A percentile compares a stretch with the other conserved stretches of the same genome.
These are phyloP conservation scores for Wickerhamiella cacticola DNA, from an alignment of 805 yeast species.

Conservation along the genomic window DNA sequence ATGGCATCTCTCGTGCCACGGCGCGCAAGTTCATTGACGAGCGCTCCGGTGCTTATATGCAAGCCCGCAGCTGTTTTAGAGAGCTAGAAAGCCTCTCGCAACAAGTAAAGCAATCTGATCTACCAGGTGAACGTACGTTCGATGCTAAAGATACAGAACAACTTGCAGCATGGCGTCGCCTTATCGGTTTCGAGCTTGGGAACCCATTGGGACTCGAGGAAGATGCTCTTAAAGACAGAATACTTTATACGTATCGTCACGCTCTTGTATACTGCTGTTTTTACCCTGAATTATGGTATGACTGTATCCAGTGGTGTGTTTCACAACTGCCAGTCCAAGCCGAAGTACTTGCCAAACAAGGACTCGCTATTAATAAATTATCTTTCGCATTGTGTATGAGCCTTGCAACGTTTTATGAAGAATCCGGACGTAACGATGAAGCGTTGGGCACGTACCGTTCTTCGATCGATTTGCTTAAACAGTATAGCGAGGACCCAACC, in stretches of 20 bases:
- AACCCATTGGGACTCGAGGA: constrained; percentile 53
- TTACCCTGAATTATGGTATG: constrained; percentile 69
- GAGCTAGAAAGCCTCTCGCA: constrained; percentile 54
- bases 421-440: constrained; percentile 38
- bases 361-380: constrained; percentile 52
- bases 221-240: constrained; percentile 41
- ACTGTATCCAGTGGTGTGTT: constrained; percentile 33
- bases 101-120: constrained; percentile 35
- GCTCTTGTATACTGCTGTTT: constrained; percentile 50
- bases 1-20: constrained; percentile 54
- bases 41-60: constrained; percentile 73
- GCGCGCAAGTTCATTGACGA: constrained; percentile 81
- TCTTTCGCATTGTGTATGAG: constrained; percentile 57
- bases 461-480: constrained; percentile 38
- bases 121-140: constrained; percentile 25
- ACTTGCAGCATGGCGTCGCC: constrained; percentile 47
- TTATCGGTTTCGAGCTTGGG: constrained; percentile 69
- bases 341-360: constrained; percentile 39
- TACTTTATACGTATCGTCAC: constrained; percentile 61
- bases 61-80: constrained; percentile 61
- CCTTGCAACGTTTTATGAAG: constrained; percentile 59
- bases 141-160: constrained; percentile 30
- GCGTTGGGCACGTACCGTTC: constrained; percentile 40
- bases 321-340: neutral
- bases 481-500: constrained; percentile 22